phyloP scores from a whole-genome alignment of 2,329 filamentous ascomycete species.

The Fusarium torreyae region DNA sequence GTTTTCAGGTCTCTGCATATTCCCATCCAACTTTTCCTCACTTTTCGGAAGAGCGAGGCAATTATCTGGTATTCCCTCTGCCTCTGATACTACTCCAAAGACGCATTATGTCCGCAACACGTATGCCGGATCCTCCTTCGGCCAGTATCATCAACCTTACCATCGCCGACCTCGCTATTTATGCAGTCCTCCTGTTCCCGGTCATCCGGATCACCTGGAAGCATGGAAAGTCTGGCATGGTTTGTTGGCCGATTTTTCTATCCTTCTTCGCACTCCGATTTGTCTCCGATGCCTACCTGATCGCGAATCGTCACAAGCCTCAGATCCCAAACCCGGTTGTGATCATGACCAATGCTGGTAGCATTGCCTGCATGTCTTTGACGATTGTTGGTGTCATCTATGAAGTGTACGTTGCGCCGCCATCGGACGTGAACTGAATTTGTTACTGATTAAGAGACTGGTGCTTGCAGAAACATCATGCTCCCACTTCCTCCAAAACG shows the following conservation, averaged over 20 bases:
- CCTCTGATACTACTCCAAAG: too few relatives aligned
- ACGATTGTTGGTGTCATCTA: not conserved
- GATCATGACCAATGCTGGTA: not conserved
- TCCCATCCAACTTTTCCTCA: too few relatives aligned
- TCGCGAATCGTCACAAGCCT: not conserved
- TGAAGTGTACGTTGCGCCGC: not conserved
- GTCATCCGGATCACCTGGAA: not conserved
- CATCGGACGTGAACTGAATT: not conserved
- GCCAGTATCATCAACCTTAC: not conserved
- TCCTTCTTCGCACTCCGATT: not conserved
- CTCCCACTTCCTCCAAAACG: not conserved
- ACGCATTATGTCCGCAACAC: not conserved
- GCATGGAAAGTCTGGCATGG: not conserved
- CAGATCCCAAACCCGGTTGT: not conserved
- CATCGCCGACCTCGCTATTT: not conserved
- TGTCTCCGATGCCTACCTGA: not conserved
- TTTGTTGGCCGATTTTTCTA: not conserved
- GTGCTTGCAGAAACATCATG: not conserved
- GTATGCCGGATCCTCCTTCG: constrained; percentile 3
- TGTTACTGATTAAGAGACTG: not conserved
- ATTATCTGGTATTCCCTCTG: too few relatives aligned
- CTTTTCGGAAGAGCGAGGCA: too few relatives aligned
- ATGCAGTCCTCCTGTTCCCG: not conserved
- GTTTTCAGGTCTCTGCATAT: too few relatives aligned
- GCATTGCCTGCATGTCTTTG: not conserved